Conservation (phyloP, 306 rosid species). For the Datisca glomerata region DNA sequence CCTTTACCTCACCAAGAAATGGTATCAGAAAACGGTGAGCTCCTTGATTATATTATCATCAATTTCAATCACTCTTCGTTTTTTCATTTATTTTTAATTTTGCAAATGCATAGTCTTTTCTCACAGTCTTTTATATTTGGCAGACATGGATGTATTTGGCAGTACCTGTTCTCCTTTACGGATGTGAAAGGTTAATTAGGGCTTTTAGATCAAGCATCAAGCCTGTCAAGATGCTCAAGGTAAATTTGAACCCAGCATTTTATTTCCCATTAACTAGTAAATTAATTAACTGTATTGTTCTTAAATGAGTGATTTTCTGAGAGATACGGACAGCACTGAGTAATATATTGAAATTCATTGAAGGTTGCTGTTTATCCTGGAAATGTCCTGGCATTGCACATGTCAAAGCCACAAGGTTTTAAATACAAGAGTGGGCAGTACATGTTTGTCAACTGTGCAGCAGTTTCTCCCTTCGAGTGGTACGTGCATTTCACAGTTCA, state of each 20-base stretch:
- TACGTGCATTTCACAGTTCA: not conserved
- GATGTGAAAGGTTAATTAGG: constrained; percentile 33
- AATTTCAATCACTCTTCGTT: no score
- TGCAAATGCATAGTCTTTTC: not conserved
- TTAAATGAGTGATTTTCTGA: no score
- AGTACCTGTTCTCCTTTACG: constrained; percentile 35
- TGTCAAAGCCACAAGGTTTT: constrained; percentile 48
- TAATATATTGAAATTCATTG: not conserved
- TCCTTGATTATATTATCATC: not conserved
- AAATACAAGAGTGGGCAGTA: constrained; percentile 50
- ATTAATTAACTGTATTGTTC: not conserved
- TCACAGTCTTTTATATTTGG: not conserved
- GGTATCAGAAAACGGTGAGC: constrained; percentile 46
- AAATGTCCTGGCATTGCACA: constrained; percentile 39
- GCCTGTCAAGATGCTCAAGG: constrained; percentile 46
- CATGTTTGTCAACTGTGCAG: constrained; percentile 48
- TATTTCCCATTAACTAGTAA: no score
- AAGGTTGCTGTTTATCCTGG: constrained; percentile 52
- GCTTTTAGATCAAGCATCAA: constrained; percentile 45
- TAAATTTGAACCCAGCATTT: not conserved
- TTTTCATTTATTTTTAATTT: not conserved
- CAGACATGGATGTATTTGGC: constrained; percentile 57
- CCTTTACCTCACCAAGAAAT: constrained; percentile 38
- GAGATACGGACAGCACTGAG: not conserved
- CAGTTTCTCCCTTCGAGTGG: constrained; percentile 51